Evolutionary conservation across 2,329 filamentous ascomycete genomes (phyloP), one percentile per base, ranked within the genome.

Genomic region (Microsporum audouinii): DNA sequence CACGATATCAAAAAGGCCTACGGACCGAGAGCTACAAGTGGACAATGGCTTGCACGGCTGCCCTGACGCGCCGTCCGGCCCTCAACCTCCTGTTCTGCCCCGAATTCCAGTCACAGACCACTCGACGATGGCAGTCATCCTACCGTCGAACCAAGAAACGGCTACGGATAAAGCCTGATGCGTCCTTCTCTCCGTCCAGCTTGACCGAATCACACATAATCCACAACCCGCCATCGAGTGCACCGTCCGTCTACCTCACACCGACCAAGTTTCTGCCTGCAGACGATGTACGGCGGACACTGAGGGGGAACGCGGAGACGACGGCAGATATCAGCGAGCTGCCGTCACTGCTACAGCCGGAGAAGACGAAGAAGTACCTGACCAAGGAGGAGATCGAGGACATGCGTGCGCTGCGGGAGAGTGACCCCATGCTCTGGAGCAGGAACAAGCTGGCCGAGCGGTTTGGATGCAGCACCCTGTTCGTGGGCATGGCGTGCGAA

Each of bases 211-310:
- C 82, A 62, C 79, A 82, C 68, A 84, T 85, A 69, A 78, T 87
- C 70, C 84, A 83, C 78, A 87, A 87, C 66, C 85, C 85, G 39
- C 85, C 85, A 0, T 83, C 84, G 5, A 82, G 82, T 33, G 79
- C 82, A 5, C 84, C 85, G 5, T 84, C 79, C 63, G 79, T 84
- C 29, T 84, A 84, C 68, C 82, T 85, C 69, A 88, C 85, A 1
- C 85, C 85, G 1, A 73, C 78, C 33, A 84, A 85, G 65, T 88
- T 88, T 70, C 77, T 88, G 5, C 85, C 85, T 3, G 70, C 76
- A 60, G 75, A 78, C 64, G 85, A 88, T 72, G 75, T 77, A 27
- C 78, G 84, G 61, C 74, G 78, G 64, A 68, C 71, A 47, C 70
- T 84, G 34, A 78, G 78, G 66, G 64, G 72, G n/a, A 66, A 73